These are phyloP conservation scores for Colletotrichum somersetense DNA, from an alignment of 2,329 filamentous ascomycete species.

Conservation along the genomic window DNA sequence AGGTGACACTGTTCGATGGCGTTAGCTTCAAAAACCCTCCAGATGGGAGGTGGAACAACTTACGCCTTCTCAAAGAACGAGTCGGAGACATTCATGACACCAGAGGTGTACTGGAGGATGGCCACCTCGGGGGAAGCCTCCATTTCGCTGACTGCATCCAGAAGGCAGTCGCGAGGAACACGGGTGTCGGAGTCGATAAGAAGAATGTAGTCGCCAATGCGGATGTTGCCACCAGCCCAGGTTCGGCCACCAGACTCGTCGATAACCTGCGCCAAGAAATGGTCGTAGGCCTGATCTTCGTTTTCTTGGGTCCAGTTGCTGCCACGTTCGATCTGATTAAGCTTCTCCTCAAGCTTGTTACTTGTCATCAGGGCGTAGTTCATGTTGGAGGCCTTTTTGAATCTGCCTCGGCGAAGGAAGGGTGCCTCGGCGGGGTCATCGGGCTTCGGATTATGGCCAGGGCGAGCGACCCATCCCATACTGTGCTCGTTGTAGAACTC, in stretches of 20 bases:
- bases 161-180: slow-evolving; percentile 75
- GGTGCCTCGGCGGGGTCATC: slow-evolving; percentile 60
- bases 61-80: slow-evolving; percentile 78
- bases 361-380: slow-evolving; percentile 71
- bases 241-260: slow-evolving; percentile 64
- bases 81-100: slow-evolving; percentile 81
- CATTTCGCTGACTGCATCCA: slow-evolving; percentile 80
- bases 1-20: slow-evolving; percentile 66
- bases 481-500: slow-evolving; percentile 70
- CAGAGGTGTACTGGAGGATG: slow-evolving; percentile 79
- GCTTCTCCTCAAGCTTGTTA: slow-evolving; percentile 67
- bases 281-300: slow-evolving; percentile 59
- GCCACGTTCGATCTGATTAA: slow-evolving; percentile 56
- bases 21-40: slow-evolving; percentile 47
- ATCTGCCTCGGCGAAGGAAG: slow-evolving; percentile 70
- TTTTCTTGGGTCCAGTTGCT: slow-evolving; percentile 54
- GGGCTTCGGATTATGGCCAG: slow-evolving; percentile 64
- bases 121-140: slow-evolving; percentile 76
- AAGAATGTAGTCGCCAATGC: slow-evolving; percentile 72
- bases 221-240: slow-evolving; percentile 69
- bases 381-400: slow-evolving; percentile 78
- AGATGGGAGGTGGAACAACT: neutral
- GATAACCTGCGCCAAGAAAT: slow-evolving; percentile 59
- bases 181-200: slow-evolving; percentile 78
- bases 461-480: slow-evolving; percentile 68